These are phyloP conservation scores for Pseudozyma thailandica DNA, from an alignment of 1,284 basidiomycete genomes.

Conservation along the genomic window DNA sequence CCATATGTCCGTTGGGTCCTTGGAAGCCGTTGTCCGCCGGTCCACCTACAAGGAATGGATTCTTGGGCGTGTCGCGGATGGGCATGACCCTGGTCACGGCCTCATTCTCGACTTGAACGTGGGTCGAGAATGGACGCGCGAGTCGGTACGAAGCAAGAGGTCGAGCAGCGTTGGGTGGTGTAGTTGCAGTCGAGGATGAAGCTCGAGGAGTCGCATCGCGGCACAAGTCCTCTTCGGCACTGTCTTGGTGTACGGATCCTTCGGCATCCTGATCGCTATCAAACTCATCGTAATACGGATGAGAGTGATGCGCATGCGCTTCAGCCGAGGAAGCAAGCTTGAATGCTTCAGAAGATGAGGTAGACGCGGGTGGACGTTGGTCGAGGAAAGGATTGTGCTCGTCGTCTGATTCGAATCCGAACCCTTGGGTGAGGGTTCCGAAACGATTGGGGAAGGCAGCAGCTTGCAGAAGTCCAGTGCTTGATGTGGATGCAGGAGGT, in stretches of 20 bases:
- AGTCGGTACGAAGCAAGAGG: conserved; percentile 9
- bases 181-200: conserved; percentile 15
- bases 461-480: not conserved
- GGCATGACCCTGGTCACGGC: conserved; percentile 14
- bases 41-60: conserved; percentile 64
- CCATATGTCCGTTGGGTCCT: conserved; percentile 41
- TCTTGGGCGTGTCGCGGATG: conserved; percentile 60
- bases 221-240: not conserved
- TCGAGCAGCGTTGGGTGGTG: conserved; percentile 5
- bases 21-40: conserved; percentile 60
- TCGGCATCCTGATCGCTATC: conserved; percentile 43
- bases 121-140: conserved; percentile 26
- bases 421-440: conserved; percentile 16
- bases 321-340: not conserved
- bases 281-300: conserved; percentile 27
- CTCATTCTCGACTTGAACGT: conserved; percentile 29
- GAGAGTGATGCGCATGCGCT: conserved; percentile 3
- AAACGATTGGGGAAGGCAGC: conserved; percentile 13
- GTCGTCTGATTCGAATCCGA: conserved; percentile 34
- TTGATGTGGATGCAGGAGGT: not conserved
- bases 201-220: conserved; percentile 16
- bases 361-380: conserved; percentile 1
- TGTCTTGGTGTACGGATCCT: conserved; percentile 24
- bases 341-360: conserved; percentile 6
- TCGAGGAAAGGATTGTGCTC: conserved; percentile 43